phyloP scores from a whole-genome alignment of 805 yeast genomes.

The Danielia reshetovae region DNA sequence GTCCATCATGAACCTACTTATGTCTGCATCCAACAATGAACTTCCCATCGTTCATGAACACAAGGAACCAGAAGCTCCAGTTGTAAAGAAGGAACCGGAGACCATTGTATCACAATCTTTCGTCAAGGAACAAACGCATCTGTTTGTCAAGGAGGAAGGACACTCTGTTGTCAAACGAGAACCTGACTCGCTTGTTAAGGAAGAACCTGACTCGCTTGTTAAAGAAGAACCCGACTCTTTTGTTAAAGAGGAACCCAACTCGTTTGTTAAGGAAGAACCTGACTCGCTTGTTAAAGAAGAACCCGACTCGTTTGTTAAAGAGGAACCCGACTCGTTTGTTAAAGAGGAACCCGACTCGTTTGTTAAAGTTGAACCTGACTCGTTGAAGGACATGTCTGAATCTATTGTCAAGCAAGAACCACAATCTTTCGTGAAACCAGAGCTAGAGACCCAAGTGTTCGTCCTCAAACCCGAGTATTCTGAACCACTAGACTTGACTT shows the following conservation, averaged over 20 bases:
- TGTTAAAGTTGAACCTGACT: not conserved
- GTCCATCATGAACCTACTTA: conserved; percentile 37
- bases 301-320: not conserved
- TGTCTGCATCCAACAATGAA: conserved; percentile 17
- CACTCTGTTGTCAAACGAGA: not conserved
- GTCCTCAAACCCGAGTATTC: too few relatives aligned
- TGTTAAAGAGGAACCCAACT: not conserved
- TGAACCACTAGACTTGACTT: too few relatives aligned
- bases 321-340: not conserved
- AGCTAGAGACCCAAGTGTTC: too few relatives aligned
- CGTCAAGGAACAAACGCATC: not conserved
- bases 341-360: not conserved
- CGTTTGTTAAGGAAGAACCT: not conserved
- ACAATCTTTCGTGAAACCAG: not conserved
- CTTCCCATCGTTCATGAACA: conserved; percentile 1
- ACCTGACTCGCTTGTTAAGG: not conserved
- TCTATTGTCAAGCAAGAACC: not conserved
- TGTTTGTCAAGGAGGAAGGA: not conserved
- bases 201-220: not conserved
- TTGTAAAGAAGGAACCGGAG: not conserved
- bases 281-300: not conserved
- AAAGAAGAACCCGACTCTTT: not conserved
- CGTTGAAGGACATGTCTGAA: too few relatives aligned
- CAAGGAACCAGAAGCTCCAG: not conserved
- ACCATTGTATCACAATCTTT: not conserved